Conservation (phyloP, 495 filamentous ascomycete species). For the Paragyromitra xinjiangensis region DNA sequence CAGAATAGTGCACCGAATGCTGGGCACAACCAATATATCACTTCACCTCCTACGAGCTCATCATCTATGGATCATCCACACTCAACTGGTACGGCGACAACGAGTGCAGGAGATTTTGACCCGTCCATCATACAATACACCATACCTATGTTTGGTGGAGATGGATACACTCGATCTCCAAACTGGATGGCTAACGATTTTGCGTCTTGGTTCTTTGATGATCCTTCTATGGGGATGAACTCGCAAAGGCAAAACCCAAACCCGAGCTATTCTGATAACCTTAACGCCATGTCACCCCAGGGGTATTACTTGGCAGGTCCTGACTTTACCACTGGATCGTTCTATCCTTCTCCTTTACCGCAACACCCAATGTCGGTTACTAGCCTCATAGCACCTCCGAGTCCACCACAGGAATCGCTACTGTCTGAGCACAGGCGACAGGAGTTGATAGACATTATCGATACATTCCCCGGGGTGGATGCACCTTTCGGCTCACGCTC, state of each 20-base stretch:
- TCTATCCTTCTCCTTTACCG: slow-evolving; percentile 44
- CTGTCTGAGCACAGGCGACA: slow-evolving; percentile 88
- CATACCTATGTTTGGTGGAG: slow-evolving; percentile 84
- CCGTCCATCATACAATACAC: slow-evolving; percentile 72
- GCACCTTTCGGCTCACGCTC: slow-evolving; percentile 18
- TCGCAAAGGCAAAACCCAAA: slow-evolving; percentile 42
- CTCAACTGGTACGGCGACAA: slow-evolving; percentile 57
- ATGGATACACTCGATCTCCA: slow-evolving; percentile 82
- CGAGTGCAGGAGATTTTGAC: slow-evolving; percentile 65
- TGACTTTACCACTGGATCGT: slow-evolving; percentile 29
- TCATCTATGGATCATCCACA: slow-evolving; percentile 59
- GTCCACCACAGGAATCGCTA: slow-evolving; percentile 72
- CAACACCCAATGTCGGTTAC: slow-evolving; percentile 83
- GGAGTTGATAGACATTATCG: slow-evolving; percentile 86
- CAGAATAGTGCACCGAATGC: slow-evolving; percentile 61
- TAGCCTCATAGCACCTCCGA: slow-evolving; percentile 82
- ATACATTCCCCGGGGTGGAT: slow-evolving; percentile 59
- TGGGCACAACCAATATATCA: slow-evolving; percentile 58
- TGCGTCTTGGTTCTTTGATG: slow-evolving; percentile 88
- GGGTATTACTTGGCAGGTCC: slow-evolving; percentile 41
- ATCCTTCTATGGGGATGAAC: slow-evolving; percentile 49
- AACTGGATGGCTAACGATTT: slow-evolving; percentile 91
- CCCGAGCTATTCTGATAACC: slow-evolving; percentile 60
- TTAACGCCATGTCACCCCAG: slow-evolving; percentile 55
- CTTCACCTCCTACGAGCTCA: slow-evolving; percentile 61